Conservation (phyloP, 805 yeast genomes). For the Saccharomyces mikatae region DNA sequence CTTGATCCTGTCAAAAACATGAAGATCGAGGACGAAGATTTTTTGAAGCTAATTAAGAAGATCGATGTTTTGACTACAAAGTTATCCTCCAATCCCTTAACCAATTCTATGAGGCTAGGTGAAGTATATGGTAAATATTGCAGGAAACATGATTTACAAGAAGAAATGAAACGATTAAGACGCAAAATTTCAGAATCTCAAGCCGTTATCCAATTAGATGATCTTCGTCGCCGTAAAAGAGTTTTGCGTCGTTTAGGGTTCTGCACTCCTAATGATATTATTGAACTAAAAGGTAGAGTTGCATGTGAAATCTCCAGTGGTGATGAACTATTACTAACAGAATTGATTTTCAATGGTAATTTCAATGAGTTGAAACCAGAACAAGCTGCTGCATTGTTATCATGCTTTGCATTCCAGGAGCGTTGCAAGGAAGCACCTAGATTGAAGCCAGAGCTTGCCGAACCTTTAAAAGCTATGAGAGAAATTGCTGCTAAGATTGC, state of each 20-base stretch:
- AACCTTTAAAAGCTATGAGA: slow-evolving; percentile 79
- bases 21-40: slow-evolving; percentile 83
- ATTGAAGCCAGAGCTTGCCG: slow-evolving; percentile 82
- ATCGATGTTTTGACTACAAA: slow-evolving; percentile 76
- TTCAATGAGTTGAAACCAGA: slow-evolving; percentile 82
- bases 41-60: slow-evolving; percentile 61
- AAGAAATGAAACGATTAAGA: slow-evolving; percentile 50
- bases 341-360: slow-evolving; percentile 88
- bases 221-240: slow-evolving; percentile 83
- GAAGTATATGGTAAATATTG: slow-evolving; percentile 60
- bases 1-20: slow-evolving; percentile 87
- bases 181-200: slow-evolving; percentile 73
- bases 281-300: slow-evolving; percentile 93
- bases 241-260: slow-evolving; percentile 89
- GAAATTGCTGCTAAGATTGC: slow-evolving; percentile 91
- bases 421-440: slow-evolving; percentile 83
- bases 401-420: slow-evolving; percentile 96
- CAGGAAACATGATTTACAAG: slow-evolving; percentile 52
- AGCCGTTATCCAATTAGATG: slow-evolving; percentile 89
- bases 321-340: slow-evolving; percentile 75
- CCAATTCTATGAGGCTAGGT: slow-evolving; percentile 50
- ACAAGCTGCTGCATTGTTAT: slow-evolving; percentile 84
- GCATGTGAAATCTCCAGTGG: slow-evolving; percentile 95
- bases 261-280: slow-evolving; percentile 77
- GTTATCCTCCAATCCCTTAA: slow-evolving; percentile 58